Conservation (phyloP, 2,329 filamentous ascomycete genomes). For the Hypoxylon sp. region DNA sequence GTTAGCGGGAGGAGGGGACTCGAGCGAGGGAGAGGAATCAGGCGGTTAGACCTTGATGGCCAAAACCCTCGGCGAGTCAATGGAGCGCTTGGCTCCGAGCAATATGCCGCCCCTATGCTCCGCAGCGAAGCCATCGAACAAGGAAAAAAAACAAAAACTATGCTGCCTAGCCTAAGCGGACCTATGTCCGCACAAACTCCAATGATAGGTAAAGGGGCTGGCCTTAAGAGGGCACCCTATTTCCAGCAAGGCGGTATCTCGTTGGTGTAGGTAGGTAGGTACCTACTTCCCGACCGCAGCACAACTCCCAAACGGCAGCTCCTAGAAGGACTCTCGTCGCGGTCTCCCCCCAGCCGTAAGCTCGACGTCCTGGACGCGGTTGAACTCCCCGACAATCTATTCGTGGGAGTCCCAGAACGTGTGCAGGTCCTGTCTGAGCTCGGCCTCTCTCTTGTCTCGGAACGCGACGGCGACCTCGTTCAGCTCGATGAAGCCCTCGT, state of each 20-base stretch:
- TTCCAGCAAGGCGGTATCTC: not conserved
- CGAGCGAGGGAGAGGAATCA: not conserved
- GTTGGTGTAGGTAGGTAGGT: too few relatives aligned
- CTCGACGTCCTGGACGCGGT: not conserved
- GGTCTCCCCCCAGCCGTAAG: too few relatives aligned
- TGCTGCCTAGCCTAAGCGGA: not conserved
- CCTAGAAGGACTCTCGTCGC: too few relatives aligned
- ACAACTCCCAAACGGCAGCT: too few relatives aligned
- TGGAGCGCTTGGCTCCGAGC: not conserved
- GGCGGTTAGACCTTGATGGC: slow-evolving; percentile 28
- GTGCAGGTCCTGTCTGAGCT: not conserved
- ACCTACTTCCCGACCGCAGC: too few relatives aligned
- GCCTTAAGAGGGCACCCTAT: not conserved
- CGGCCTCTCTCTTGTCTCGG: not conserved
- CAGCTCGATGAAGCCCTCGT: slow-evolving; percentile 28
- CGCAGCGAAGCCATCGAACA: not conserved
- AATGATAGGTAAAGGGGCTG: not conserved
- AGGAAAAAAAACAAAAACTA: not conserved
- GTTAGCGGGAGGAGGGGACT: not conserved
- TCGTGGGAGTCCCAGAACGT: not conserved
- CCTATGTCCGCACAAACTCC: not conserved
- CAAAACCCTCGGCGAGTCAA: slow-evolving; percentile 11
- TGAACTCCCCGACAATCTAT: not conserved
- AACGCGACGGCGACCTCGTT: slow-evolving; percentile 1
- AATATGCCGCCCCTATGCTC: not conserved